A percentile compares a stretch with the other conserved stretches of the same genome.
Conservation (phyloP, 257 asterid species). For the Schizonepeta tenuifolia region DNA sequence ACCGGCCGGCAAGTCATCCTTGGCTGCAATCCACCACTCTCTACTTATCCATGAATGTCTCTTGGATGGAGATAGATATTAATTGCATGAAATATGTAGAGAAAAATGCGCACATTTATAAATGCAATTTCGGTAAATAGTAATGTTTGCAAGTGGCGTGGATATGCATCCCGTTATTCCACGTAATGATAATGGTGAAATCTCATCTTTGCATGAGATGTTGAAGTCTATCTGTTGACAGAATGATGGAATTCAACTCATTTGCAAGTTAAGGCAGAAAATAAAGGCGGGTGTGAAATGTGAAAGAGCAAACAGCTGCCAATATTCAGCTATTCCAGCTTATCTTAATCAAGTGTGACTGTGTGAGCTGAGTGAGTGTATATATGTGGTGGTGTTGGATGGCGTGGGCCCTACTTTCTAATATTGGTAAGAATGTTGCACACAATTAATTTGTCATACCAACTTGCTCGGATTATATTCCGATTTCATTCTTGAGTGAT, state of each 20-base stretch:
- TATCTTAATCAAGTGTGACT: slow-evolving; percentile 24
- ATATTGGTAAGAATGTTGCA: too few species aligned
- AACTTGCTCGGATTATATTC: too few species aligned
- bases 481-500: too few species aligned
- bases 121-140: slow-evolving; percentile 1
- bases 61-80: background rate
- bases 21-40: slow-evolving; percentile 47
- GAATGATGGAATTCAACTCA: slow-evolving; percentile 36
- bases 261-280: background rate
- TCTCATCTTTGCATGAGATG: background rate
- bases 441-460: too few species aligned
- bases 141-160: slow-evolving; percentile 27
- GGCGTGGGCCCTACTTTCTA: slow-evolving; percentile 33
- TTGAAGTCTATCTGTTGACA: slow-evolving; percentile 5
- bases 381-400: slow-evolving; percentile 13
- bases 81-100: background rate
- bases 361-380: background rate
- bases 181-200: slow-evolving; percentile 13
- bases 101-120: slow-evolving; percentile 9
- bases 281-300: background rate
- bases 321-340: background rate
- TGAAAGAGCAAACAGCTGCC: slow-evolving; percentile 15
- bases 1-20: slow-evolving; percentile 48
- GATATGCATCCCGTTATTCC: background rate
- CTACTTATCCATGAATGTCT: slow-evolving; percentile 36